A percentile compares a stretch with the other conserved stretches of the same genome.
These are phyloP conservation scores for Ricinus communis DNA, from an alignment of 345 rosid species.

Conservation along the genomic window DNA sequence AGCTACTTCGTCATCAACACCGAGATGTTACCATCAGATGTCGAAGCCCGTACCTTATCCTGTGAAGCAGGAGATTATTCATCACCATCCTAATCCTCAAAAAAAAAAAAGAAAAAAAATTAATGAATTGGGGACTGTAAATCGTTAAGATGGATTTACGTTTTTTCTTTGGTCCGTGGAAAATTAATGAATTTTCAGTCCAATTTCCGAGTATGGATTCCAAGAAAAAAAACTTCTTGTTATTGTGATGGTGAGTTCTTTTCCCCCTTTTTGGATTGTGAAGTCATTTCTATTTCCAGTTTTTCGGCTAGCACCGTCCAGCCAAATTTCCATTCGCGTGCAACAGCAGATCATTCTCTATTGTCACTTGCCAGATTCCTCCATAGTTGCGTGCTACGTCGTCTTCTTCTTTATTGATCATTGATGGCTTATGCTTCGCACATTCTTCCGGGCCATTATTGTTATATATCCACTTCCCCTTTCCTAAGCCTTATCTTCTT, in stretches of 20 bases:
- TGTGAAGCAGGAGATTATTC: conserved; percentile 27
- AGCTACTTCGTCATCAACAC: conserved; percentile 14
- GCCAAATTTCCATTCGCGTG: conserved; percentile 13
- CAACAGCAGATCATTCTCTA: conserved; percentile 10
- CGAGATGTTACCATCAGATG: conserved; percentile 32
- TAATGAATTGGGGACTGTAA: conserved; percentile 42
- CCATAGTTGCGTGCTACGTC: not conserved
- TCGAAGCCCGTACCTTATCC: conserved; percentile 30
- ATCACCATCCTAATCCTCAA: conserved; percentile 13
- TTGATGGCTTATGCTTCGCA: not conserved
- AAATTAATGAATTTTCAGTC: conserved; percentile 57
- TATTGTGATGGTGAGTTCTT: conserved; percentile 45
- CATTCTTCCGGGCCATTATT: not conserved
- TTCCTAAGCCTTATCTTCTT: conserved; percentile 5
- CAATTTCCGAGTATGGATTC: conserved; percentile 36
- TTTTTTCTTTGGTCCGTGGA: conserved; percentile 38
- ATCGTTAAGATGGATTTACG: conserved; percentile 33
- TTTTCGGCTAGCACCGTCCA: conserved; percentile 2
- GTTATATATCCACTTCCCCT: not conserved
- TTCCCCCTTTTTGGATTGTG: conserved; percentile 3
- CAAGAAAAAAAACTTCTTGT: not conserved
- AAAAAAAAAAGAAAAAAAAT: not conserved
- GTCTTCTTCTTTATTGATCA: not conserved
- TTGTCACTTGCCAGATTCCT: not conserved
- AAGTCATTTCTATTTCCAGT: conserved; percentile 14